Conservation (phyloP, 2,329 filamentous ascomycete genomes). For the Diplocarpon mali region DNA sequence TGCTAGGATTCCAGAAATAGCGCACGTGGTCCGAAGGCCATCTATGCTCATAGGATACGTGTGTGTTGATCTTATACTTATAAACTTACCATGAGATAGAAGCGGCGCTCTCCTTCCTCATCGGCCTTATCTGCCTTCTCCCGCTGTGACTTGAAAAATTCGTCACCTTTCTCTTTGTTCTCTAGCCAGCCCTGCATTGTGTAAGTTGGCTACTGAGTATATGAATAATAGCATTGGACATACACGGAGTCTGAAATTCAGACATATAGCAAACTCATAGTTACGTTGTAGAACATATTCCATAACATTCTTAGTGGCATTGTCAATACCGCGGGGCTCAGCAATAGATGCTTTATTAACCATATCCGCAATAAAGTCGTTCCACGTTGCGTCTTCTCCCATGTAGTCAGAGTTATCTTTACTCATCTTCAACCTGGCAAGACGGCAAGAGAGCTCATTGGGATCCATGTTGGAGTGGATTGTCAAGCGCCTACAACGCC, state of each 20-base stretch:
- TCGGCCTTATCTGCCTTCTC: conserved; percentile 28
- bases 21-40: no score
- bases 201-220: background rate
- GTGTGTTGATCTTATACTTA: no score
- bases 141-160: conserved; percentile 32
- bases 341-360: background rate
- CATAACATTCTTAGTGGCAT: background rate
- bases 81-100: conserved; percentile 27
- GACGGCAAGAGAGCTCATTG: no score
- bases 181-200: conserved; percentile 31
- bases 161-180: conserved; percentile 36
- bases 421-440: no score
- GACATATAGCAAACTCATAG: background rate
- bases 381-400: no score
- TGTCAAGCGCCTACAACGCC: no score
- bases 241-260: background rate
- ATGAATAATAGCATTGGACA: background rate
- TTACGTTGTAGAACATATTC: background rate
- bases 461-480: no score
- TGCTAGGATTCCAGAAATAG: no score
- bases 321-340: background rate
- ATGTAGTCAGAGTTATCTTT: no score
- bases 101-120: conserved; percentile 17
- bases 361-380: background rate
- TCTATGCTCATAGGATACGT: no score